Base-by-base conservation (phyloP, 192 early-diverging fungal species). In the Umbelopsis vinacea region DNA sequence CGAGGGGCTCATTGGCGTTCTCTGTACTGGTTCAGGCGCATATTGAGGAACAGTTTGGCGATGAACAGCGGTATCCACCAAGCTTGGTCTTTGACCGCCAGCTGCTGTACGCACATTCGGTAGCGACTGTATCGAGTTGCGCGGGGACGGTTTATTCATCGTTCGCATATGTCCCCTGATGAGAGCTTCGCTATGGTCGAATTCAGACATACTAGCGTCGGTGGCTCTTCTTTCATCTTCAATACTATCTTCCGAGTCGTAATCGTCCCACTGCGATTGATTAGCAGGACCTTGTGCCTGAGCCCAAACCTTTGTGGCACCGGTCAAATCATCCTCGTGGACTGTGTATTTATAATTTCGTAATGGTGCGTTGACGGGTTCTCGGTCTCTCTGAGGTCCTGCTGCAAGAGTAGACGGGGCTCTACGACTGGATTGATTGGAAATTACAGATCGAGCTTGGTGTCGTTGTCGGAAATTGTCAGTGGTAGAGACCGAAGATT, bases 341-440 rank as follows among this genome's bases (percentile, higher is more conserved):
- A 26, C 33, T 15, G 57, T 17, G 14, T 63, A 37, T 63, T 26
- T 63, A 38, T 55, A 29, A 55, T 63, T 63, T 17, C 57, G 57
- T 17, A 63, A 29, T 0, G 57, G 57, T 12, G 19, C 4, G 17
- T 37, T 63, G 26, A 37, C 19, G 17, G 26, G 15, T 63, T 17
- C 33, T 37, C 57, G 57, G 26, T 63, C 57, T 37, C 57, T 63
- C 57, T 35, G 57, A 63, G 57, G 19, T 37, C 57, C 57, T 63
- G 57, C 57, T 63, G 26, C 57, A 35, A 63, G 57, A 63, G 57
- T 37, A 37, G 29, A 35, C 17, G 38, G 26, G 7, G 29, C 33
- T 33, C 57, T 63, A 37, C 33, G 57, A 63, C 57, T 35, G 24
- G 57, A 63, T 33, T 63, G 57, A 26, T 63, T 63, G 15, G 57